These are phyloP conservation scores for Cytospora leucostoma DNA, from an alignment of 2,329 filamentous ascomycete species.

Conservation along the genomic window DNA sequence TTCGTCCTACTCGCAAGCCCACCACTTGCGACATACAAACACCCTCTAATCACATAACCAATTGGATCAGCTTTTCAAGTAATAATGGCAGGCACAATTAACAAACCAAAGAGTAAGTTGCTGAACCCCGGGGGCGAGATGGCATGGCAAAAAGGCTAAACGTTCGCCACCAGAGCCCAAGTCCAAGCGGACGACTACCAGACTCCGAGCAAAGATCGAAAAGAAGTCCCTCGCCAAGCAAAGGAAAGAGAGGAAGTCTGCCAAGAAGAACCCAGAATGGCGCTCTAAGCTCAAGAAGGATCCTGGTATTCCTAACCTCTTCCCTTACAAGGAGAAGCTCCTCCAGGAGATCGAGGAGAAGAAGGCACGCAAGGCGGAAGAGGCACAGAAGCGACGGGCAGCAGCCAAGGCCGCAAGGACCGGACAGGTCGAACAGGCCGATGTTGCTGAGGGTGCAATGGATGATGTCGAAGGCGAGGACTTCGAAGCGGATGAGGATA, in stretches of 20 bases:
- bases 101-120: slow-evolving; percentile 55
- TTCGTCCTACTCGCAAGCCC: neutral
- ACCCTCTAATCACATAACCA: neutral
- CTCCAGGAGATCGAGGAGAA: slow-evolving; percentile 93
- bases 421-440: slow-evolving; percentile 43
- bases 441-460: slow-evolving; percentile 49
- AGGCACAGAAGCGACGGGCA: slow-evolving; percentile 69
- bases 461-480: slow-evolving; percentile 49
- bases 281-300: slow-evolving; percentile 94
- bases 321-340: slow-evolving; percentile 96
- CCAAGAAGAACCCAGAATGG: slow-evolving; percentile 98
- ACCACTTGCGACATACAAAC: neutral
- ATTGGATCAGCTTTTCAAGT: neutral
- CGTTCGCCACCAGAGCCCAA: slow-evolving; percentile 69
- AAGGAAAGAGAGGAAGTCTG: slow-evolving; percentile 82
- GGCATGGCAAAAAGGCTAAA: neutral
- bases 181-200: slow-evolving; percentile 88
- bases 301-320: slow-evolving; percentile 94
- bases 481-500: slow-evolving; percentile 50
- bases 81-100: slow-evolving; percentile 56
- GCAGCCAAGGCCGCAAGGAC: slow-evolving; percentile 69
- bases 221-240: slow-evolving; percentile 91
- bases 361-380: slow-evolving; percentile 77
- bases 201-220: slow-evolving; percentile 92
- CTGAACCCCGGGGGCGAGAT: no score